Evolutionary conservation across 768 basidiomycete species (phyloP), one percentile per base, ranked within the genome.

Genomic region (Lactarius quietus): DNA sequence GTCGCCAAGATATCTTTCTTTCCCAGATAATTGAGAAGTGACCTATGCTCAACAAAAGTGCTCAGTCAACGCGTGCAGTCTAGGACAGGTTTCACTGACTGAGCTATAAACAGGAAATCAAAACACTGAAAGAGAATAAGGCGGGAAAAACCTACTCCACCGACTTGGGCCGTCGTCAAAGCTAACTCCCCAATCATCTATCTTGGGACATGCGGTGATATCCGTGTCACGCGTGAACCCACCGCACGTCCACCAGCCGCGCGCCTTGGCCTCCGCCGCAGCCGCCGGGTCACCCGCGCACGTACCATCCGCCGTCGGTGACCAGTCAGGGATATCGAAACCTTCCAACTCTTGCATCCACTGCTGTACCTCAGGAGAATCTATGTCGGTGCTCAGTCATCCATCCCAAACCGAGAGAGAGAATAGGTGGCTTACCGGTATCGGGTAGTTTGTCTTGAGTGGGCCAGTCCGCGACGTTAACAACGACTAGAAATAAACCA

Each of bases 241-340:
- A 71, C 92, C 90, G 70, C 93, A 95, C 33, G 93, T 91, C 93
- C 93, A 95, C 93, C 93, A 95, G 52, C 92, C 92, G 69, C 84
- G 84, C 53, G 74, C 74, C n/a, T 82, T 77, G 38, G 87, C 84
- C 52, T 87, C 74, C 0, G 83, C 77, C 6, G 83, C 84, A 5
- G 84, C 83, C 8, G 70, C 73, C 28, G 87, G 80, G 69, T 91
- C 84, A 57, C 80, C 80, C 15, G 70, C 77, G 73, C 93, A 95
- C 1, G 86, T 82, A n/a, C 89, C 89, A 65, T 91, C 85, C 3
- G 70, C 71, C 0, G 89, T 93, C 6, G 84, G 84, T 9, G 73
- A n/a, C 28, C 89, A 70, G 65, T 85, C 70, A 1, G 93, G 93
- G 64, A 94, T 89, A 66, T 86, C 59, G 63, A 79, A 80, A 1